Conservation (phyloP, 192 early-diverging fungal species). For the Borealophlyctis nickersoniae region DNA sequence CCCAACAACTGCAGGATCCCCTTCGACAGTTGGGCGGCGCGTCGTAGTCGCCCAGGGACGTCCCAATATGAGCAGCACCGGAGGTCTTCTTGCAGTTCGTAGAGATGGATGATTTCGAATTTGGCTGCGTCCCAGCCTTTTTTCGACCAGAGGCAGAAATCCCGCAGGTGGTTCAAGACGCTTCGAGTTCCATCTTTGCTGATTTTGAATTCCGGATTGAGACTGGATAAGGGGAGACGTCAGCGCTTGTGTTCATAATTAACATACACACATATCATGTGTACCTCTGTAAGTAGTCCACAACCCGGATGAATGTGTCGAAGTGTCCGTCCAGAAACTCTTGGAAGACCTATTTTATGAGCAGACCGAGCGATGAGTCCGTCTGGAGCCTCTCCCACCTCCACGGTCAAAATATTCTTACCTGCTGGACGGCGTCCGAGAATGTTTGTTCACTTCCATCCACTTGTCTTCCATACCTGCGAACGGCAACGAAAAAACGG, state of each 20-base stretch:
- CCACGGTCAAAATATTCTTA: not conserved
- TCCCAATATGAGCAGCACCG: conserved; percentile 20
- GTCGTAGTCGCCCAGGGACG: conserved; percentile 10
- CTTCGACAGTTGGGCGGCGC: conserved; percentile 9
- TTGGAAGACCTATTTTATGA: conserved; percentile 19
- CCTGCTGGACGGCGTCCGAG: conserved; percentile 23
- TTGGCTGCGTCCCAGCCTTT: conserved; percentile 25
- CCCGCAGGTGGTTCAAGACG: conserved; percentile 14
- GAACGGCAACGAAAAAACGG: not conserved
- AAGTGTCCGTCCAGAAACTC: conserved; percentile 34
- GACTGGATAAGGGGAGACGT: conserved; percentile 1
- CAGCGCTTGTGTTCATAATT: not conserved
- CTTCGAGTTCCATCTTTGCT: conserved; percentile 25
- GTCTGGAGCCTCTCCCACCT: too few species aligned
- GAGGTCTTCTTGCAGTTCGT: conserved; percentile 26
- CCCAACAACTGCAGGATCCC: too few species aligned
- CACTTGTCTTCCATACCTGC: conserved; percentile 20
- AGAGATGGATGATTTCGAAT: conserved; percentile 25
- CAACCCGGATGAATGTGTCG: conserved; percentile 23
- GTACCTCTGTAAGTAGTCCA: conserved; percentile 31
- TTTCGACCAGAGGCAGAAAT: conserved; percentile 29
- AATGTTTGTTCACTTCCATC: conserved; percentile 25
- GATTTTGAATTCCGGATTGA: conserved; percentile 32
- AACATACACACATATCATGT: not conserved
- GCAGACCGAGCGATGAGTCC: too few species aligned